Base-by-base conservation (phyloP, 1,284 basidiomycete genomes). In the Pseudozyma sp. region DNA sequence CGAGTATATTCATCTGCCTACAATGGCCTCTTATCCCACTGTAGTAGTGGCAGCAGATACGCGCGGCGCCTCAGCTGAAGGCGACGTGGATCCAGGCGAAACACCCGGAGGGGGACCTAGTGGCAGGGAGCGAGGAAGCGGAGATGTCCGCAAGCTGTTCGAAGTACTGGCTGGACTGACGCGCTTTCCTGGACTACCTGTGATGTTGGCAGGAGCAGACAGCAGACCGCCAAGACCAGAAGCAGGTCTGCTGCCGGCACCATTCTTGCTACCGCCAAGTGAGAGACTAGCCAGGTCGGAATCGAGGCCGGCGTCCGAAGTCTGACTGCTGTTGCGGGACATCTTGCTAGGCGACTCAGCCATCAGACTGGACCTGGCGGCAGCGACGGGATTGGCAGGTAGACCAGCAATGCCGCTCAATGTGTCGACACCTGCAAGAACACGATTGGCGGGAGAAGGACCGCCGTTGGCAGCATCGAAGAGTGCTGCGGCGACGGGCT, bases 401-500 rank as follows among this genome's bases (percentile, higher is more conserved):
- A 75, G 53, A 17, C 71, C 71, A 3, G 71, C 71, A 30, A 75
- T 75, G 11, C 72, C 72, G 54, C 64, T 75, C 11, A 75, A 53
- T 4, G 64, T 65, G 39, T 75, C 72, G 13, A 71, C 68, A 9
- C 68, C 68, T 3, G 72, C 72, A 14, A 75, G 57, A 1, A 75
- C 72, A 30, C 72, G 78, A 44, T 75, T 68, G n/a, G 78, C 78
- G 16, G 78, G 80, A 31, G 70, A 75, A 3, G 78, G 80, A 5
- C 80, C 80, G 39, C 80, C 80, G 44, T 81, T 78, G 16, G 80
- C 78, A 13, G 80, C 80, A 57, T 81, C 80, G 44, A 76, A 81
- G 8, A 81, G 62, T 7, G 80, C 80, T 1, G 80, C 80, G 7
- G 80, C 80, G 3, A 81, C 72, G 7, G 80, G 80, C 52, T 81